phyloP scores from a whole-genome alignment of 2,329 filamentous ascomycete genomes.

The Aspergillus persii region DNA sequence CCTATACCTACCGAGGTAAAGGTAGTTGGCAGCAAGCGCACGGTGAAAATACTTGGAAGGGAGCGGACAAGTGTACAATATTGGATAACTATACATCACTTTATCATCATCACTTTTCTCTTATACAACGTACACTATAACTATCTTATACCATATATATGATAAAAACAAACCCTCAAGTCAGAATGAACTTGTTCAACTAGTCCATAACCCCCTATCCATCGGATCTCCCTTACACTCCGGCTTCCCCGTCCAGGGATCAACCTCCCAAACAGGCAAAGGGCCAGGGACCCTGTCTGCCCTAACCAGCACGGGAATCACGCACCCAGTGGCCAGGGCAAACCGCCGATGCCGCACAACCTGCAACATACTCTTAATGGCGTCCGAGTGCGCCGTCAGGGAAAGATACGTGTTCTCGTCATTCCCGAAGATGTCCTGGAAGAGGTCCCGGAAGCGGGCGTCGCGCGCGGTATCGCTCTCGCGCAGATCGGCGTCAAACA shows the following conservation, averaged over 20 bases:
- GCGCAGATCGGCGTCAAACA: slow-evolving; percentile 50
- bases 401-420: slow-evolving; percentile 52
- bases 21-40: too few relatives aligned
- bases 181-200: not conserved
- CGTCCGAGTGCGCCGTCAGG: slow-evolving; percentile 59
- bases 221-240: slow-evolving; percentile 17
- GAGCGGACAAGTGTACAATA: slow-evolving; percentile 9
- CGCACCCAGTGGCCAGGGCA: slow-evolving; percentile 48
- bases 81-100: slow-evolving; percentile 10
- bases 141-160: too few relatives aligned
- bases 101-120: not conserved
- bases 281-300: slow-evolving; percentile 31
- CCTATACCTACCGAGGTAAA: too few relatives aligned
- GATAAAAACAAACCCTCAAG: too few relatives aligned
- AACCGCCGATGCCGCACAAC: slow-evolving; percentile 48
- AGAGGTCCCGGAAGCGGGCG: slow-evolving; percentile 43
- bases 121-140: too few relatives aligned
- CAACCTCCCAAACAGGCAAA: slow-evolving; percentile 18
- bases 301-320: slow-evolving; percentile 53
- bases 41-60: too few relatives aligned
- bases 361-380: slow-evolving; percentile 54
- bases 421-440: slow-evolving; percentile 54
- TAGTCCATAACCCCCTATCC: not conserved
- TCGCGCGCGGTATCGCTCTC: slow-evolving; percentile 52
- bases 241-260: slow-evolving; percentile 25